Base-by-base conservation (phyloP, 495 filamentous ascomycete species). In the Clavariopsis aquatica region DNA sequence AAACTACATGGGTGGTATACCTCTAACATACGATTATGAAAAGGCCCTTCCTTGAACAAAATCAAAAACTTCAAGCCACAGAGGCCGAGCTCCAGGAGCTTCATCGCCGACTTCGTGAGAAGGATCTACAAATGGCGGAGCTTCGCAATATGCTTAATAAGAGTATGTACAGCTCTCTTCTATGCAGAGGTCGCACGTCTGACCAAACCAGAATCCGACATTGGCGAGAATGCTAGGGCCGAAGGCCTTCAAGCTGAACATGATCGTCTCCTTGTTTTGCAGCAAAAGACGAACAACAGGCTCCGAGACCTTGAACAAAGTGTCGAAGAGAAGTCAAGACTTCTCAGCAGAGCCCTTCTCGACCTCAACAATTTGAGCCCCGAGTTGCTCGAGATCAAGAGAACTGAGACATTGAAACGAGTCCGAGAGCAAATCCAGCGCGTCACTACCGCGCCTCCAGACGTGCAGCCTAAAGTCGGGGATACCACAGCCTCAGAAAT, bases 101-200 rank as follows among this genome's bases (percentile, higher is more conserved):
- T 31, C 63, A 52, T 19, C 59, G 68, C 12, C 28, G 36, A 24
- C 43, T 67, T 9, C 63, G 64, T 17, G 68, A 70, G 49, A 70
- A 70, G 45, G 68, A 70, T 22, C 55, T 67, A 12, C 36, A 70
- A 27, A 51, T 46, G 22, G 68, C 64, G 34, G 68, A 67, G 36
- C 60, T 84, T 26, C 76, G 77, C 43, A 79, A 82, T 61, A 77
- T 82, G 41, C 75, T 83, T 59, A 72, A 73, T 60, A 80, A 80
- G 62, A 73, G 67, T 49, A 73, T 75, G 64, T 53, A 29, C 27
- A 29, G 43, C 22, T 49, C 6, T 3, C n/a, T 19, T 43, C n/a
- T 13, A 20, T 38, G 28, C 31, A 34, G 31, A 34, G 38, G 19
- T 15, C 34, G 61, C 52, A 28, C 12, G 22, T 43, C 54, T 41